Conservation (phyloP, 345 rosid genomes). For the Eucalyptus pauciflora region DNA sequence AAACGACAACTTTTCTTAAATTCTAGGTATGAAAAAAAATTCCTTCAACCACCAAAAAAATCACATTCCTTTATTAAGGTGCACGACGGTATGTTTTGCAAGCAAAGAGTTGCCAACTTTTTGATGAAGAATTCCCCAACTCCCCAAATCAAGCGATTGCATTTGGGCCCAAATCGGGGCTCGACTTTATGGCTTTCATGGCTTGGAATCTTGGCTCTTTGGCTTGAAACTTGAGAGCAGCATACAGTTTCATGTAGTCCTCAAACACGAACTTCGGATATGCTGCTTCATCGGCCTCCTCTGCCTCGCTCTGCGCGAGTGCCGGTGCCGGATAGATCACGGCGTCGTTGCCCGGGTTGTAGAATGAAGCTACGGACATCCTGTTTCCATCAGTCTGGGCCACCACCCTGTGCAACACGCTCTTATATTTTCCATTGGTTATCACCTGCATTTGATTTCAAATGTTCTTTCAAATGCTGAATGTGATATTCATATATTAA, state of each 20-base stretch:
- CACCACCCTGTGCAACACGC: slow-evolving; percentile 78
- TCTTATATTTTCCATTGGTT: slow-evolving; percentile 91
- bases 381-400: slow-evolving; percentile 66
- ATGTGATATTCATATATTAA: not conserved
- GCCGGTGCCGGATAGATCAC: slow-evolving; percentile 73
- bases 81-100: not conserved
- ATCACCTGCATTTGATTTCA: slow-evolving; percentile 36
- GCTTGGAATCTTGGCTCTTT: slow-evolving; percentile 96
- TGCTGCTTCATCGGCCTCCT: slow-evolving; percentile 10
- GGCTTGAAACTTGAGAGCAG: slow-evolving; percentile 67
- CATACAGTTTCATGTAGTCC: slow-evolving; percentile 89
- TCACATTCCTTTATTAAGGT: not conserved
- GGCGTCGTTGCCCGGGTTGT: slow-evolving; percentile 85
- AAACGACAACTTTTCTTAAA: not conserved
- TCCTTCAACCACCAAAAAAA: not conserved
- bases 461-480: not conserved
- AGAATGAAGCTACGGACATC: slow-evolving; percentile 92
- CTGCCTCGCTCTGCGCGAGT: slow-evolving; percentile 37
- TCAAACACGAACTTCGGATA: slow-evolving; percentile 83
- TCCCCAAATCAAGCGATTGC: slow-evolving; percentile 4
- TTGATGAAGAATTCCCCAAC: not conserved
- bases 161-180: slow-evolving; percentile 10
- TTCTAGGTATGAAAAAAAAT: not conserved
- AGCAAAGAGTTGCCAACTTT: not conserved
- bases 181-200: slow-evolving; percentile 44